These are phyloP conservation scores for Solanum sitiens DNA, from an alignment of 257 asterid genomes.

Conservation along the genomic window DNA sequence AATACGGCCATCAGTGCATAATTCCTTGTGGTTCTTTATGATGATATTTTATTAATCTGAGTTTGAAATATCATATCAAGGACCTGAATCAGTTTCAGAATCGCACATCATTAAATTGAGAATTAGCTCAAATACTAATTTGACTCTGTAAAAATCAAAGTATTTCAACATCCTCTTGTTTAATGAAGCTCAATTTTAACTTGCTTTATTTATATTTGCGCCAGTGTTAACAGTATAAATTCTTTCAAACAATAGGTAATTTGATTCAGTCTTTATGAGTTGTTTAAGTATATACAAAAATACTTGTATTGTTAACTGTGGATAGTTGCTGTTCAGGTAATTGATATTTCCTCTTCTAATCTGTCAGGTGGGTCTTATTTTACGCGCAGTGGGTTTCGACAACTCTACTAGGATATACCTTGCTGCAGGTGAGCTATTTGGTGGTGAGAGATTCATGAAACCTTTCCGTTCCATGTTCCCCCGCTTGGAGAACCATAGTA, in stretches of 20 bases:
- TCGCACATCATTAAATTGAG: neutral
- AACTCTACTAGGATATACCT: slow-evolving; percentile 85
- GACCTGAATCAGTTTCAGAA: neutral
- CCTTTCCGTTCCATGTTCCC: slow-evolving; percentile 79
- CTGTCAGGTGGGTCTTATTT: slow-evolving; percentile 84
- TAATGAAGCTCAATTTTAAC: neutral
- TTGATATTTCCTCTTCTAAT: neutral
- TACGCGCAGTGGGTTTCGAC: slow-evolving; percentile 76
- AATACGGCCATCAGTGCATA: neutral
- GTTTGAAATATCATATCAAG: neutral
- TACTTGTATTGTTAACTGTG: neutral
- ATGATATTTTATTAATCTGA: neutral
- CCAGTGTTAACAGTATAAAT: neutral
- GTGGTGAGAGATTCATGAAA: slow-evolving; percentile 86
- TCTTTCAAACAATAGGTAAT: neutral
- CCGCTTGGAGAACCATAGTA: slow-evolving; percentile 74
- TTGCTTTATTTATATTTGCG: neutral
- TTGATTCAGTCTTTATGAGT: neutral
- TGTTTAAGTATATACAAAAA: neutral
- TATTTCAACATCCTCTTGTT: neutral
- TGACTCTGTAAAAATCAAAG: neutral
- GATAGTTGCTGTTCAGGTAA: neutral
- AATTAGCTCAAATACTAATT: neutral
- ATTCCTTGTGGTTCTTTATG: neutral
- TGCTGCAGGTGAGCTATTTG: slow-evolving; percentile 94